phyloP scores from a whole-genome alignment of 108 stramenopile genomes.

The Aurantiochytrium sp. region DNA sequence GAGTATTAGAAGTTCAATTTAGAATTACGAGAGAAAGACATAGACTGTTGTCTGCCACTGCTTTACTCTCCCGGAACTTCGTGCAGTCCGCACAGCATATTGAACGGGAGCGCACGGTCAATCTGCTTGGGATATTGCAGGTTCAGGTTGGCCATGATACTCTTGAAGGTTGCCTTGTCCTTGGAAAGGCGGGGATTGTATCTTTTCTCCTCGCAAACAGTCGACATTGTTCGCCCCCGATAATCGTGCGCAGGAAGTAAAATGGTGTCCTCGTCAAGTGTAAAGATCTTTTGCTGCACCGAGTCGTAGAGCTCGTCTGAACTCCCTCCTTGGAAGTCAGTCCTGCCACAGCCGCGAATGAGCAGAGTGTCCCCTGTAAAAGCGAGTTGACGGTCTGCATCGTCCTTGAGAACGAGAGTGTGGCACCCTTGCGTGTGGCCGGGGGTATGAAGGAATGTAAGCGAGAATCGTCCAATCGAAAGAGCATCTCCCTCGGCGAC shows the following conservation, averaged over 20 bases:
- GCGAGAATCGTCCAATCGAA: constrained; percentile 52
- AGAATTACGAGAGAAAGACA: too few species aligned
- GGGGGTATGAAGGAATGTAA: constrained; percentile 64
- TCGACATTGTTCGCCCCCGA: constrained; percentile 56
- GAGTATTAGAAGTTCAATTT: too few species aligned
- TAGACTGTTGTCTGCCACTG: too few species aligned
- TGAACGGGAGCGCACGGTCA: constrained; percentile 68
- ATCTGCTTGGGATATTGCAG: constrained; percentile 67
- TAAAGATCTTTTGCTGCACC: constrained; percentile 63
- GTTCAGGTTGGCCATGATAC: constrained; percentile 69
- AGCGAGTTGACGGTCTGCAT: constrained; percentile 28
- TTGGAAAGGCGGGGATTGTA: constrained; percentile 64
- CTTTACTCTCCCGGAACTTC: background rate
- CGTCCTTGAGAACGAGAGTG: constrained; percentile 65
- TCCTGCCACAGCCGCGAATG: constrained; percentile 70
- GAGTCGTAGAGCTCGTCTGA: constrained; percentile 58
- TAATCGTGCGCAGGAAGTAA: constrained; percentile 83
- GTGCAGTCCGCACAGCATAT: constrained; percentile 22
- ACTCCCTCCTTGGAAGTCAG: constrained; percentile 74
- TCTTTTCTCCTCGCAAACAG: constrained; percentile 60
- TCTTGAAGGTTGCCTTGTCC: constrained; percentile 65
- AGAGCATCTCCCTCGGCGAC: constrained; percentile 60
- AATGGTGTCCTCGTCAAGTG: constrained; percentile 57
- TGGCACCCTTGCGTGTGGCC: constrained; percentile 78
- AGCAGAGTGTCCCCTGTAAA: constrained; percentile 78